Evolutionary conservation across 1,139 yeast genomes (phyloP), one percentile per base, ranked within the genome.

Genomic region (Scheffersomyces parashehatae): DNA sequence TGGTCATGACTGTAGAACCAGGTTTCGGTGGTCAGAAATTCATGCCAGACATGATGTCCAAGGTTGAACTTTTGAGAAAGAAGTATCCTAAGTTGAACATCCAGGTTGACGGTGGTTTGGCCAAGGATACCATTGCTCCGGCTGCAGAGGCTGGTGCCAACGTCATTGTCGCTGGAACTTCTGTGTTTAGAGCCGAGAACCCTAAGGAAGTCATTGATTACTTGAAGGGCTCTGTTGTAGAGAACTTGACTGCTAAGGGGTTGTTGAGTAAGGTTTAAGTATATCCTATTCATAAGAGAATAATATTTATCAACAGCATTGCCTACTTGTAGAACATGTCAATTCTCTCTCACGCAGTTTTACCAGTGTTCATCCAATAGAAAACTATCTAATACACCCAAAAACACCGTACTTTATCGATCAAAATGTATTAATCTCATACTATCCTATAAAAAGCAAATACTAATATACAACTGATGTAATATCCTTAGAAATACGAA

Each of bases 11-110:
- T 3, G 99, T 93, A 36, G 99, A 93, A 67, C 99, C 99, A 7
- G 99, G 99, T 1, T 93, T 93, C 61, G 99, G 99, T 30, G 99
- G 99, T 39, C 99, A 93, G 68, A 87, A 86, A 65, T 95, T 93
- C 74, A 90, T 88, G 97, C 74, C 82, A 12, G 88, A 84, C 49
- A 91, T 91, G 97, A 91, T 93, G 98, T 88, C 95, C 49, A 93
- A 93, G 70, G 98, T 93, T 37, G 84, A 81, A 56, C 74, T 73
- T 31, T 75, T 93, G 56, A 82, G 99, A 64, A 64, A 66, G 39
- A 80, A 77, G 60, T 88, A 75, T 67, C 97, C 98, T 13, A 63
- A 83, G 30, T 73, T 91, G 63, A 83, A 93, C 66, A 88, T 93
- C 55, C 95, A 93, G 70, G 99, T 93, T 29, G 99, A 93, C 63